phyloP scores from a whole-genome alignment of 192 early-diverging fungal species.

The Kickxella alabastrina region DNA sequence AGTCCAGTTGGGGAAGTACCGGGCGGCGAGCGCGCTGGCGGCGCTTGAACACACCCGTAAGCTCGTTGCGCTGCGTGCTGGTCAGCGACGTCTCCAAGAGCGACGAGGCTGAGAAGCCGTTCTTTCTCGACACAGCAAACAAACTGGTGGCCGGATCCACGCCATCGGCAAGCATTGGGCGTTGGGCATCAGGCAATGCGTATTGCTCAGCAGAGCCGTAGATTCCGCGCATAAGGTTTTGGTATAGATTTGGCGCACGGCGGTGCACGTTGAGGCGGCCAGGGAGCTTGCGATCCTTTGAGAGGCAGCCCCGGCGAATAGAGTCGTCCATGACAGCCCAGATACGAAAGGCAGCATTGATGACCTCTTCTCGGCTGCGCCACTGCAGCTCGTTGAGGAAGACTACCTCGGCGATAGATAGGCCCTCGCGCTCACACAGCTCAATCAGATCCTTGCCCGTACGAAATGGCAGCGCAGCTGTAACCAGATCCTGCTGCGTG shows the following conservation, averaged over 20 bases:
- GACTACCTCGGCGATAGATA: conserved; percentile 95
- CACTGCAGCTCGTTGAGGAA: conserved; percentile 92
- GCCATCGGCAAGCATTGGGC: conserved; percentile 19
- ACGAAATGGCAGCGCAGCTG: conserved; percentile 78
- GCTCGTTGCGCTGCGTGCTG: conserved; percentile 39
- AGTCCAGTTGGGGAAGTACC: conserved; percentile 80
- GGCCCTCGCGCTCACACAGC: conserved; percentile 74
- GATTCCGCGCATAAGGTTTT: conserved; percentile 78
- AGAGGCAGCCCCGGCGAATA: conserved; percentile 71
- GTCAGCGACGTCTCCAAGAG: conserved; percentile 36
- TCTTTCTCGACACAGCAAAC: not conserved
- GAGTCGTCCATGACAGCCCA: conserved; percentile 93
- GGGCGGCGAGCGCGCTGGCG: conserved; percentile 38
- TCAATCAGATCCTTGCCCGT: conserved; percentile 74
- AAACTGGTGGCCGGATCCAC: not conserved
- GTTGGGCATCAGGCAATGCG: conserved; percentile 10
- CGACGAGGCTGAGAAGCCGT: conserved; percentile 5
- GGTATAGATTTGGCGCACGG: conserved; percentile 82
- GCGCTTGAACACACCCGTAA: conserved; percentile 37
- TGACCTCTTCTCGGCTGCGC: conserved; percentile 78
- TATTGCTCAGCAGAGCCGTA: conserved; percentile 51
- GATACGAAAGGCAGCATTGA: conserved; percentile 66
- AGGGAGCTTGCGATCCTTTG: conserved; percentile 63
- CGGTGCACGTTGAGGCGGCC: conserved; percentile 77
- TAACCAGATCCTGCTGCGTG: conserved; percentile 66